A percentile compares a stretch with the other conserved stretches of the same genome.
These are phyloP conservation scores for Phytophthora vignae DNA, from an alignment of 352 stramenopile species.

Conservation along the genomic window DNA sequence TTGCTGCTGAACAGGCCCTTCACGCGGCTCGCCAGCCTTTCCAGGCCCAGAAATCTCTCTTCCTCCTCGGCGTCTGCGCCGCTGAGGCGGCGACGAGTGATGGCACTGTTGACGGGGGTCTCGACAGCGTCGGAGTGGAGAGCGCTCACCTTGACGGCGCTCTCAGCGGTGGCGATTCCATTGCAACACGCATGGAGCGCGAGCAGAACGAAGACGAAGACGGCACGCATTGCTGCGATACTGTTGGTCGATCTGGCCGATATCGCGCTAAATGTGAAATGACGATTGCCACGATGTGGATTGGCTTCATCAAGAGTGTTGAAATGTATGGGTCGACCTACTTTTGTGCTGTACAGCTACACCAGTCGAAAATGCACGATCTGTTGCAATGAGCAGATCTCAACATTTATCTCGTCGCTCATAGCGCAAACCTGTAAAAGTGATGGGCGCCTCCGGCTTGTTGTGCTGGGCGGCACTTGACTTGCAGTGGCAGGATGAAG, in stretches of 20 bases:
- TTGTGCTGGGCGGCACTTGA: neutral
- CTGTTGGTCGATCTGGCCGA: neutral
- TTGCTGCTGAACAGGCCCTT: neutral
- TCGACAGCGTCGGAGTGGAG: neutral
- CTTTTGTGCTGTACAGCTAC: neutral
- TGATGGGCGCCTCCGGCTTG: neutral
- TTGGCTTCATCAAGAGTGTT: neutral
- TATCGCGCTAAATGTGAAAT: neutral
- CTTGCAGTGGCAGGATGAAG: neutral
- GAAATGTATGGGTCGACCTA: neutral
- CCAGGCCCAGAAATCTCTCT: neutral
- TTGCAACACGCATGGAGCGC: neutral
- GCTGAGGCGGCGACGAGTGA: neutral
- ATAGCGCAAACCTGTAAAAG: neutral
- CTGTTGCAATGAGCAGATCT: neutral
- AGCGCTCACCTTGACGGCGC: neutral
- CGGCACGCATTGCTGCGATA: neutral
- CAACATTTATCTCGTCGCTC: neutral
- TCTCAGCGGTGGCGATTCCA: neutral
- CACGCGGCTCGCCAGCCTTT: neutral
- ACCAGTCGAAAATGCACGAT: constrained; percentile 1
- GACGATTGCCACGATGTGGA: neutral
- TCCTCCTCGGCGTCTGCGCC: neutral
- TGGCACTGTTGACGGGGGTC: neutral
- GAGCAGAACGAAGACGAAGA: neutral